These are phyloP conservation scores for Globisporangium orthogonon DNA, from an alignment of 352 stramenopile species.

Conservation along the genomic window DNA sequence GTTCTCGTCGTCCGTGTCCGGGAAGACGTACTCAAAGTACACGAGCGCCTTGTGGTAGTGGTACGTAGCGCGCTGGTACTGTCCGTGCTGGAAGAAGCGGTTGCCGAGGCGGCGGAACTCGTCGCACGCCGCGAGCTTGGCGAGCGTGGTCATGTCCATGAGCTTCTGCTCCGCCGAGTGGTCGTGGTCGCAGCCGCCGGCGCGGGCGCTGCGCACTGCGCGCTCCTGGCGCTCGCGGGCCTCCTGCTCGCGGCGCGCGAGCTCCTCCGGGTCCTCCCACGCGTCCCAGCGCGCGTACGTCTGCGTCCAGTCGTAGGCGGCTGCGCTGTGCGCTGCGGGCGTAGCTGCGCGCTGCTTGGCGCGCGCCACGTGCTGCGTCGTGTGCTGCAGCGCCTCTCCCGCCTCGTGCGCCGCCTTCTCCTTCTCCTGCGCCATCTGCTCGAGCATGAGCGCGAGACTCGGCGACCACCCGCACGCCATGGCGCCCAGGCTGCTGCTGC, in stretches of 20 bases:
- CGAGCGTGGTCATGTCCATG: conserved; percentile 76
- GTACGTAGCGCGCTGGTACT: conserved; percentile 75
- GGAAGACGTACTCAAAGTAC: conserved; percentile 87
- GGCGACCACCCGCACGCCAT: conserved; percentile 65
- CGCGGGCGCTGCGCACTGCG: conserved; percentile 25
- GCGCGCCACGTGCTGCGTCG: conserved; percentile 32
- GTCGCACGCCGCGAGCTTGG: conserved; percentile 60
- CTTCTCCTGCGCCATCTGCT: conserved; percentile 56
- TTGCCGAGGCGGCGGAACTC: conserved; percentile 66
- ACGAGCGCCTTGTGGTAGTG: conserved; percentile 81
- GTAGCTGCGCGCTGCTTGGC: conserved; percentile 22
- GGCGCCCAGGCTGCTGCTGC: not conserved
- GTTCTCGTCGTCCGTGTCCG: conserved; percentile 54
- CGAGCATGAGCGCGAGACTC: conserved; percentile 60
- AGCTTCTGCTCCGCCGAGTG: conserved; percentile 84
- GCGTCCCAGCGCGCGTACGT: conserved; percentile 77
- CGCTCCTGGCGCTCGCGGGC: conserved; percentile 58
- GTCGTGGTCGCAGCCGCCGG: conserved; percentile 72
- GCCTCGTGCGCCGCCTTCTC: conserved; percentile 33
- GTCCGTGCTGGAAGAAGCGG: conserved; percentile 67
- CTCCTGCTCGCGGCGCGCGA: conserved; percentile 54
- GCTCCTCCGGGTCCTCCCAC: conserved; percentile 77
- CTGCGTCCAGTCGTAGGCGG: conserved; percentile 64
- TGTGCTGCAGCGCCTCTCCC: conserved; percentile 23
- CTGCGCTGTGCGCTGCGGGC: not conserved